phyloP scores from a whole-genome alignment of 495 filamentous ascomycete genomes.

The Wilcoxina mikolae region DNA sequence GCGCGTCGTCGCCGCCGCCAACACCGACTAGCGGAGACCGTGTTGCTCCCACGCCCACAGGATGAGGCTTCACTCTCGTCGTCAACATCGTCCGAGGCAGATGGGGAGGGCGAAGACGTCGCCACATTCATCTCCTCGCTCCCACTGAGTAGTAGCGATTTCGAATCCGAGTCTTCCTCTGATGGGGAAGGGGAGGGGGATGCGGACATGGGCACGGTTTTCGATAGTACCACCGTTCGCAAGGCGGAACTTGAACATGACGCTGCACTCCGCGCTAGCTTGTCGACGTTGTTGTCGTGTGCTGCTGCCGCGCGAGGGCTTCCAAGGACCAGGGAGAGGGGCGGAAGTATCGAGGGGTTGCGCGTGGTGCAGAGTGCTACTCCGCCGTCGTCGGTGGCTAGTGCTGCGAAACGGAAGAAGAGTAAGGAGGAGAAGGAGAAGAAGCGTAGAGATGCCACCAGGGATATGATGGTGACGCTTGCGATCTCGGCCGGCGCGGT shows the following conservation, averaged over 20 bases:
- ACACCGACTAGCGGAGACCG: neutral
- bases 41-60: slow-evolving; percentile 2
- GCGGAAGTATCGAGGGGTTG: slow-evolving; percentile 18
- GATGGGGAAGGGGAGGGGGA: slow-evolving; percentile 20
- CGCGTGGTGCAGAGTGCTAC: slow-evolving; percentile 16
- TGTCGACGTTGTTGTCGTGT: slow-evolving; percentile 88
- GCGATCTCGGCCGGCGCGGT: slow-evolving; percentile 84
- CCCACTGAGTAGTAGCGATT: slow-evolving; percentile 18
- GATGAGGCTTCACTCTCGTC: slow-evolving; percentile 42
- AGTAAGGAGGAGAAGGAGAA: neutral
- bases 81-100: slow-evolving; percentile 27
- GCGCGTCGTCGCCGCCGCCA: slow-evolving; percentile 21
- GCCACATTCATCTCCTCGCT: slow-evolving; percentile 18
- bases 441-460: neutral
- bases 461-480: slow-evolving; percentile 55
- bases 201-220: slow-evolving; percentile 4
- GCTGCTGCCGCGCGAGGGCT: slow-evolving; percentile 69
- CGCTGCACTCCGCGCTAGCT: slow-evolving; percentile 75
- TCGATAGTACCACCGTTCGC: slow-evolving; percentile 10
- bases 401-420: neutral
- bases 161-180: slow-evolving; percentile 13
- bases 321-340: slow-evolving; percentile 52
- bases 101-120: slow-evolving; percentile 22
- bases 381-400: neutral
- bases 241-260: slow-evolving; percentile 50